Conservation (phyloP, 2,329 filamentous ascomycete genomes). For the Nemania abortiva region DNA sequence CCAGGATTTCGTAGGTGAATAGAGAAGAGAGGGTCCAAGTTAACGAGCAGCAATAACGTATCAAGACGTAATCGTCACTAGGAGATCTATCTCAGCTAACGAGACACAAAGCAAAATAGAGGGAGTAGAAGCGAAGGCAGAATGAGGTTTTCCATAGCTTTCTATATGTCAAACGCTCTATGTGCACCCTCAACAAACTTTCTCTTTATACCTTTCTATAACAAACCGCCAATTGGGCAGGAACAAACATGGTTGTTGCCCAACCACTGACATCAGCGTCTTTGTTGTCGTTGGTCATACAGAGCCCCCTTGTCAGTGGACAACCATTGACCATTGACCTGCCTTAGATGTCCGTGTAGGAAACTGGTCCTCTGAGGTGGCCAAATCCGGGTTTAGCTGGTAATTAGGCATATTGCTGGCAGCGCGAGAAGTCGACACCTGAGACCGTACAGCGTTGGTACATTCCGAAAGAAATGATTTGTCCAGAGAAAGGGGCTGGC, state of each 20-base stretch:
- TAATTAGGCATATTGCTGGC: slow-evolving; percentile 2
- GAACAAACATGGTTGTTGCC: slow-evolving; percentile 14
- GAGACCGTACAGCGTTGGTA: neutral
- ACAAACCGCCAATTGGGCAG: slow-evolving; percentile 8
- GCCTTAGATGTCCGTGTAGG: slow-evolving; percentile 13
- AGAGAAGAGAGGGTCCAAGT: neutral
- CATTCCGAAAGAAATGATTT: neutral
- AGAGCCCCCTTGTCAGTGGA: slow-evolving; percentile 11
- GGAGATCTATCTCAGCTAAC: neutral
- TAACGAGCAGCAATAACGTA: neutral
- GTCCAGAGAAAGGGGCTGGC: neutral
- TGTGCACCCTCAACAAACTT: no score
- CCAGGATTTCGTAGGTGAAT: neutral
- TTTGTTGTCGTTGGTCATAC: slow-evolving; percentile 9
- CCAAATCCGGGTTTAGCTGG: neutral
- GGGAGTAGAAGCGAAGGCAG: neutral
- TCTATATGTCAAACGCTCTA: neutral
- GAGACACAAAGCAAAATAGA: neutral
- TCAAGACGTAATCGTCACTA: neutral
- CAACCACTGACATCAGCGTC: slow-evolving; percentile 3
- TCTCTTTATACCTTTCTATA: neutral
- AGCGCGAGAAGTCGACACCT: neutral
- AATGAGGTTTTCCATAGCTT: neutral
- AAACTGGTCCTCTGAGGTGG: slow-evolving; percentile 1
- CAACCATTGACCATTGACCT: slow-evolving; percentile 16